These are phyloP conservation scores for Phoenix dactylifera DNA, from an alignment of 176 grass and related monocot species.

Conservation along the genomic window DNA sequence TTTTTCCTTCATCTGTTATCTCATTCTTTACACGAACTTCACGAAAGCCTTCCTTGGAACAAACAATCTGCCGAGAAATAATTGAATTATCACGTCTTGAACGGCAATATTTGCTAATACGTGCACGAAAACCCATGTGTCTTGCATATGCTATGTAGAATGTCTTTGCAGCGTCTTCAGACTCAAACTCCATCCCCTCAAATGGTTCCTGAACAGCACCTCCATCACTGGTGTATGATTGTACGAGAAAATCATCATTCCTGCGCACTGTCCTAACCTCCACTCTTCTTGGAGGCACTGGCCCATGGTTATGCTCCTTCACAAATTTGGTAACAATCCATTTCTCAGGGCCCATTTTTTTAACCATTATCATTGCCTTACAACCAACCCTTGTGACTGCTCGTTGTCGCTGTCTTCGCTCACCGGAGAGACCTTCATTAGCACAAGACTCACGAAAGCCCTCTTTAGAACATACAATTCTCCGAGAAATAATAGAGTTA, in stretches of 20 bases:
- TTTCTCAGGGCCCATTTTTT: conserved; percentile 37
- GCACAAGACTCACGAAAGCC: conserved; percentile 49
- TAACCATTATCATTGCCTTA: conserved; percentile 65
- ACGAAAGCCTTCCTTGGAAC: conserved; percentile 83
- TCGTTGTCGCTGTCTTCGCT: conserved; percentile 40
- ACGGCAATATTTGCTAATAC: conserved; percentile 78
- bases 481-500: conserved; percentile 56
- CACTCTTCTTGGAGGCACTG: conserved; percentile 47
- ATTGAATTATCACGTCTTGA: conserved; percentile 89
- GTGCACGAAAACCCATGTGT: conserved; percentile 61
- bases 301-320: conserved; percentile 52
- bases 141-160: conserved; percentile 90
- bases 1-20: conserved; percentile 49
- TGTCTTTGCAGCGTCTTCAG: conserved; percentile 65
- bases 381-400: conserved; percentile 53
- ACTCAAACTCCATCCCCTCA: conserved; percentile 88
- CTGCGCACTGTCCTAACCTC: conserved; percentile 16
- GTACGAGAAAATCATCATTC: conserved; percentile 22
- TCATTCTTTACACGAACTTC: conserved; percentile 50
- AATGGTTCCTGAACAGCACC: conserved; percentile 36
- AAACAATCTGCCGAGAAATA: conserved; percentile 88
- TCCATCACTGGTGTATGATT: conserved; percentile 9
- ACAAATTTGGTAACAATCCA: conserved; percentile 52
- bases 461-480: conserved; percentile 67
- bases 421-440: conserved; percentile 24